Conservation (phyloP, 345 rosid species). For the Triadica sebifera region DNA sequence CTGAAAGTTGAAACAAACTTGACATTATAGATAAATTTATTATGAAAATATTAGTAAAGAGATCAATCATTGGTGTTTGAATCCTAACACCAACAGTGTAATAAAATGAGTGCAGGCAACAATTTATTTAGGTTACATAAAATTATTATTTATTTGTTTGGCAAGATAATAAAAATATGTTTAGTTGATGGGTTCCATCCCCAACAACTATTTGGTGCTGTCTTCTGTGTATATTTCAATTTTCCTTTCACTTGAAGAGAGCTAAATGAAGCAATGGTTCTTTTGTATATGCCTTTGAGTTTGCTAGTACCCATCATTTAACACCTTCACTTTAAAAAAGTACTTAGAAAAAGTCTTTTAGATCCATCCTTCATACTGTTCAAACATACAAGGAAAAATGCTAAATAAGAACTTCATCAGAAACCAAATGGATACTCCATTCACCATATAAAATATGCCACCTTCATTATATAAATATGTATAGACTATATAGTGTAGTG, state of each 20-base stretch:
- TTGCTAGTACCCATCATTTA: slow-evolving; percentile 30
- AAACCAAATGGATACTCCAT: too few species aligned
- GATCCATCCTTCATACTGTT: neutral
- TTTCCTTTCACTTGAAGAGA: slow-evolving; percentile 42
- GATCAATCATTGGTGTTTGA: neutral
- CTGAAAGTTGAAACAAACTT: too few species aligned
- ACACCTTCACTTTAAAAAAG: neutral
- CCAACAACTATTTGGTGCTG: slow-evolving; percentile 54
- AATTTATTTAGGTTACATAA: neutral
- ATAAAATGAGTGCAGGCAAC: too few species aligned
- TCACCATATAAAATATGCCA: too few species aligned
- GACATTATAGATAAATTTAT: too few species aligned
- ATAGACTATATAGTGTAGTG: too few species aligned
- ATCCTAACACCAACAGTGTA: neutral
- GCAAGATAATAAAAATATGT: neutral
- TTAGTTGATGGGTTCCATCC: slow-evolving; percentile 48
- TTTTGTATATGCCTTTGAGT: slow-evolving; percentile 11
- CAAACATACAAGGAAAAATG: slow-evolving; percentile 2
- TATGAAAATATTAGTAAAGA: neutral
- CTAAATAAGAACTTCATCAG: too few species aligned
- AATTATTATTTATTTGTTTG: too few species aligned
- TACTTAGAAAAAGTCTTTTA: too few species aligned
- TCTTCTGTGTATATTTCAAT: slow-evolving; percentile 3
- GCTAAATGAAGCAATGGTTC: slow-evolving; percentile 33
- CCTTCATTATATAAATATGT: too few species aligned